A percentile compares a stretch with the other conserved stretches of the same genome.
These are phyloP conservation scores for Didymella segeticola DNA, from an alignment of 2,329 filamentous ascomycete species.

Conservation along the genomic window DNA sequence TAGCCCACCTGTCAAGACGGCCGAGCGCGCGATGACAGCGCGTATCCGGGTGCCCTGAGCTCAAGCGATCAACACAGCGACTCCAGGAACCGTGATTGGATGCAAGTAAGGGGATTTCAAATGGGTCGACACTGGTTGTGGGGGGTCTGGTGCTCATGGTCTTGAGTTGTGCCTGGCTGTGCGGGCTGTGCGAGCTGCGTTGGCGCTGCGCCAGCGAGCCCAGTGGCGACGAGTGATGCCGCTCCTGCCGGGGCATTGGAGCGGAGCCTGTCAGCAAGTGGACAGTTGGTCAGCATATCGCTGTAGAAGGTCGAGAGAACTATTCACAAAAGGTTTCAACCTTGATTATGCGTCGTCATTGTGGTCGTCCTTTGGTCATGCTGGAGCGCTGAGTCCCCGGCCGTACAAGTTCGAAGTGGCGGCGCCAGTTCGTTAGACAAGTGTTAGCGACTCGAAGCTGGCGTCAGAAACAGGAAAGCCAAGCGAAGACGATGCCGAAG, in stretches of 20 bases:
- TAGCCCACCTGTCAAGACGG: conserved; percentile 4
- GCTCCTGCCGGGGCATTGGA: neutral
- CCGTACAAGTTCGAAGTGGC: neutral
- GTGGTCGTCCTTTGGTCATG: neutral
- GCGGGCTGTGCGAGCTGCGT: neutral
- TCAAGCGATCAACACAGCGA: neutral
- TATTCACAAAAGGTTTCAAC: neutral
- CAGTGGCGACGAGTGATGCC: conserved; percentile 7
- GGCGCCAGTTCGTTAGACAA: neutral
- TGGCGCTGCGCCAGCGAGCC: neutral
- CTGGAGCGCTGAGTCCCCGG: neutral
- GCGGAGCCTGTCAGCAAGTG: neutral
- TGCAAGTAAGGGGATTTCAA: neutral
- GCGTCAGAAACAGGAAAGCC: neutral
- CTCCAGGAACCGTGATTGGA: neutral
- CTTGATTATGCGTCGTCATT: neutral
- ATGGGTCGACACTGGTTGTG: neutral
- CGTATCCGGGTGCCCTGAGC: neutral
- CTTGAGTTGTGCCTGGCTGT: neutral
- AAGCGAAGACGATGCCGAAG: neutral
- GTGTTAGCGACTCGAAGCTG: neutral
- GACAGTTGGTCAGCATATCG: neutral
- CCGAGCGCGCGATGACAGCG: neutral
- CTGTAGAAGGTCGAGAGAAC: neutral
- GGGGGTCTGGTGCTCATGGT: neutral